Conservation (phyloP, 495 filamentous ascomycete genomes). For the Clavariopsis aquatica region DNA sequence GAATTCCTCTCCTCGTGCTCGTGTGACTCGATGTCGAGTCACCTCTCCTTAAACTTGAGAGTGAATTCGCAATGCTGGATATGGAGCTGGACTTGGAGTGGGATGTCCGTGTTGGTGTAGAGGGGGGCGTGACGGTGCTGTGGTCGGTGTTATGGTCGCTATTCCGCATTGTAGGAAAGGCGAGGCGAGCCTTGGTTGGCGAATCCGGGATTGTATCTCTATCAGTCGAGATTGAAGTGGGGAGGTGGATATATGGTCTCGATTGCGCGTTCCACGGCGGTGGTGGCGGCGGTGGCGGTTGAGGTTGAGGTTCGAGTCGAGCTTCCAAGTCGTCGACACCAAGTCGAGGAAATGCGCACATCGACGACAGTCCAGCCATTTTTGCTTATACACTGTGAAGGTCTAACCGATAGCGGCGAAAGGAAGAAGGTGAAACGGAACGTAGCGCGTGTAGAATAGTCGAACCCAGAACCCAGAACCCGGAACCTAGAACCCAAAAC, state of each 20-base stretch:
- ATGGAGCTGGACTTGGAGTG: conserved; percentile 18
- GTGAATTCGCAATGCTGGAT: conserved; percentile 10
- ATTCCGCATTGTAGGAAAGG: conserved; percentile 8
- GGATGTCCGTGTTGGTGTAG: conserved; percentile 12
- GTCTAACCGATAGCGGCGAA: no score
- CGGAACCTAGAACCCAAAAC: no score
- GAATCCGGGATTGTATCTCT: conserved; percentile 5
- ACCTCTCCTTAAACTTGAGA: conserved; percentile 7
- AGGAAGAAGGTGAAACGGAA: no score
- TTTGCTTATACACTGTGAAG: no score
- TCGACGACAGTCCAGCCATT: no score
- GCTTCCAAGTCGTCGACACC: not conserved
- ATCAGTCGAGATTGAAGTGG: not conserved
- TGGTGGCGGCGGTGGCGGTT: not conserved
- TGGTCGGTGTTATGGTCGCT: not conserved
- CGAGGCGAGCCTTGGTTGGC: not conserved
- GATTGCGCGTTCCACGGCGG: not conserved
- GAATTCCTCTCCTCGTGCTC: not conserved
- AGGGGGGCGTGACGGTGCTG: conserved; percentile 17
- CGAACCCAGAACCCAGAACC: no score
- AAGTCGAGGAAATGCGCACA: not conserved
- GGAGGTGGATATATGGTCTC: conserved; percentile 15
- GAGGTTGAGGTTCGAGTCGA: not conserved
- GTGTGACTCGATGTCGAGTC: not conserved
- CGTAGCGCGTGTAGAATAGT: no score